These are phyloP conservation scores for Teratosphaeriaceae sp. DNA, from an alignment of 2,329 filamentous ascomycete species.

Conservation along the genomic window DNA sequence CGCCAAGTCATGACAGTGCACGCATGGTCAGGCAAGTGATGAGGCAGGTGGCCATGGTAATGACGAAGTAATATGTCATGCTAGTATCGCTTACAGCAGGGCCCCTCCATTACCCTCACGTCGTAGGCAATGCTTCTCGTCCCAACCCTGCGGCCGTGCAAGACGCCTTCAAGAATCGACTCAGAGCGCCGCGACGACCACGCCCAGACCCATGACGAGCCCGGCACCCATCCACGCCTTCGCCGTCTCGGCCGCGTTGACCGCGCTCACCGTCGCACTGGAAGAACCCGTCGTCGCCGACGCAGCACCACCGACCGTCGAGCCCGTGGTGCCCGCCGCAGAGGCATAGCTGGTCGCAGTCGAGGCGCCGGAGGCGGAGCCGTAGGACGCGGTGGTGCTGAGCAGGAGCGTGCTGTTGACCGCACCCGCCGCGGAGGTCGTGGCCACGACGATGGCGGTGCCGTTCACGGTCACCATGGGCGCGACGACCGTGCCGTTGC, in stretches of 20 bases:
- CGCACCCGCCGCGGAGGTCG: neutral
- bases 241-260: constrained; percentile 5
- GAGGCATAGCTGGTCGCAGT: neutral
- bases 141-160: too few species aligned
- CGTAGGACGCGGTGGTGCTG: constrained; percentile 1
- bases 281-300: constrained; percentile 5
- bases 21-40: too few species aligned
- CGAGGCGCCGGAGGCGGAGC: neutral
- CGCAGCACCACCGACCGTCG: constrained; percentile 5
- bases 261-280: constrained; percentile 6
- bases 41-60: too few species aligned
- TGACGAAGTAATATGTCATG: too few species aligned
- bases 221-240: constrained; percentile 10
- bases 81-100: too few species aligned
- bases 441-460: neutral
- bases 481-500: constrained; percentile 1
- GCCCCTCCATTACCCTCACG: too few species aligned
- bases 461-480: constrained; percentile 6
- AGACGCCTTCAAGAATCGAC: too few species aligned
- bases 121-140: too few species aligned
- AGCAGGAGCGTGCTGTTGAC: neutral
- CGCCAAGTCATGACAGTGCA: too few species aligned
- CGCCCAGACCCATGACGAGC: constrained; percentile 10
- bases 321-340: neutral
- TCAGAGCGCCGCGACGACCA: constrained; percentile 11